phyloP scores from a whole-genome alignment of 371 early-diverging fungal species.

The Rhizopus stolonifer region DNA sequence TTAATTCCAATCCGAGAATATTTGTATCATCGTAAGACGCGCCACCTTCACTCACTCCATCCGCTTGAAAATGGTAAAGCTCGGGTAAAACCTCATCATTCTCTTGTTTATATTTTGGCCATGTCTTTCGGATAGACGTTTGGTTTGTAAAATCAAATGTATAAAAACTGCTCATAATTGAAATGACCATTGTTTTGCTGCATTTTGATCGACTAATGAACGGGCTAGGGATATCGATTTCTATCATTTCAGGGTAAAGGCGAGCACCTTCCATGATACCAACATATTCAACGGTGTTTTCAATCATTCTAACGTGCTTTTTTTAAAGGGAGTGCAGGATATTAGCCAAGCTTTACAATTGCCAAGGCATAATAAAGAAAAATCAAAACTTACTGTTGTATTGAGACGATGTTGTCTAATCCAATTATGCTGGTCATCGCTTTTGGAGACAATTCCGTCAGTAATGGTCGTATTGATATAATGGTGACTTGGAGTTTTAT shows the following conservation, averaged over 20 bases:
- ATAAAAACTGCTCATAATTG: constrained; percentile 29
- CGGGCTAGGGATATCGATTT: constrained; percentile 13
- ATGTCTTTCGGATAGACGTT: constrained; percentile 2
- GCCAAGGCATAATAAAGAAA: no score
- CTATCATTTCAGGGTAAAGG: constrained; percentile 36
- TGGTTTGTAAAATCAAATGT: constrained; percentile 36
- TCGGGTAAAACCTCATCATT: constrained; percentile 18
- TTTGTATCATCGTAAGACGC: constrained; percentile 15
- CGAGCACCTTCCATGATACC: constrained; percentile 41
- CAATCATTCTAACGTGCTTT: not conserved
- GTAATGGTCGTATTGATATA: constrained; percentile 31
- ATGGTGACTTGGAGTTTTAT: constrained; percentile 24
- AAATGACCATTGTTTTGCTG: constrained; percentile 32
- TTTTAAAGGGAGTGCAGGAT: no score
- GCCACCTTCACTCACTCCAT: not conserved
- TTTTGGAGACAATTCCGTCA: constrained; percentile 15
- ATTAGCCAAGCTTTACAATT: not conserved
- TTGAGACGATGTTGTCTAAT: constrained; percentile 10
- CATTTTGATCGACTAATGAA: constrained; percentile 28
- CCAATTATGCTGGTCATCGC: constrained; percentile 10
- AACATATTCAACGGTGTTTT: constrained; percentile 34
- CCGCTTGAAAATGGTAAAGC: constrained; percentile 15
- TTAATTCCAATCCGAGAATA: constrained; percentile 30
- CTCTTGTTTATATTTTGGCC: constrained; percentile 21
- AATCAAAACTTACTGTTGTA: not conserved